Evolutionary conservation across 306 rosid genomes (phyloP).

Genomic region (Hippophae tibetana): DNA sequence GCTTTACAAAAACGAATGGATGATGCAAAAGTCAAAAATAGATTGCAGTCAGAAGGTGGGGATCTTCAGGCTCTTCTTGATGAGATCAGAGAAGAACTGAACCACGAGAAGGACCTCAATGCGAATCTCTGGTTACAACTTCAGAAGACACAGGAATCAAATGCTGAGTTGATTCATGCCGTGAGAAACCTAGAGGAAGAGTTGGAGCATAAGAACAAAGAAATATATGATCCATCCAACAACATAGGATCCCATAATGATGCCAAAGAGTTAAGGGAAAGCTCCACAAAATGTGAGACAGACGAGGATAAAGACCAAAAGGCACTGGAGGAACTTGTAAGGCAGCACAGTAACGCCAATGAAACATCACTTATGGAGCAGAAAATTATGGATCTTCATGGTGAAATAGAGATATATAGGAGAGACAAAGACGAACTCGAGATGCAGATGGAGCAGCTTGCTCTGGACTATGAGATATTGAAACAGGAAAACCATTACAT

Average conservation of each 20-base stretch:
- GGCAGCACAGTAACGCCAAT: conserved; percentile 38
- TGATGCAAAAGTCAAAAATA: conserved; percentile 43
- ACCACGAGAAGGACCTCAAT: conserved; percentile 68
- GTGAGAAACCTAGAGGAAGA: conserved; percentile 75
- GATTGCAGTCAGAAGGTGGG: conserved; percentile 48
- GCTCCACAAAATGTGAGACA: conserved; percentile 29
- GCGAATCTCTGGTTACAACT: conserved; percentile 69
- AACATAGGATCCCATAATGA: conserved; percentile 12
- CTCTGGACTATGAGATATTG: conserved; percentile 90
- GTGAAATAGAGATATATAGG: conserved; percentile 75
- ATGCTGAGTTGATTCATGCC: conserved; percentile 71
- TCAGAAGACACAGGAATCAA: conserved; percentile 81
- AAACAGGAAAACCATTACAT: conserved; percentile 91
- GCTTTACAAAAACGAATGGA: conserved; percentile 47
- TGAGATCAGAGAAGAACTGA: conserved; percentile 72
- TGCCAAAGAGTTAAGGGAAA: conserved; percentile 27
- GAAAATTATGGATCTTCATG: conserved; percentile 56
- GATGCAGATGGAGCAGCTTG: conserved; percentile 96
- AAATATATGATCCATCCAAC: conserved; percentile 15
- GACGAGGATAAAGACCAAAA: conserved; percentile 71
- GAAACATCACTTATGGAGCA: conserved; percentile 56
- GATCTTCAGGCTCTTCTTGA: conserved; percentile 51
- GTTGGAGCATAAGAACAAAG: conserved; percentile 58
- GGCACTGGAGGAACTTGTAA: conserved; percentile 64
- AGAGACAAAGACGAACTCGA: conserved; percentile 93